phyloP scores from a whole-genome alignment of 768 basidiomycete genomes.

The Pleurotus cornucopiae region DNA sequence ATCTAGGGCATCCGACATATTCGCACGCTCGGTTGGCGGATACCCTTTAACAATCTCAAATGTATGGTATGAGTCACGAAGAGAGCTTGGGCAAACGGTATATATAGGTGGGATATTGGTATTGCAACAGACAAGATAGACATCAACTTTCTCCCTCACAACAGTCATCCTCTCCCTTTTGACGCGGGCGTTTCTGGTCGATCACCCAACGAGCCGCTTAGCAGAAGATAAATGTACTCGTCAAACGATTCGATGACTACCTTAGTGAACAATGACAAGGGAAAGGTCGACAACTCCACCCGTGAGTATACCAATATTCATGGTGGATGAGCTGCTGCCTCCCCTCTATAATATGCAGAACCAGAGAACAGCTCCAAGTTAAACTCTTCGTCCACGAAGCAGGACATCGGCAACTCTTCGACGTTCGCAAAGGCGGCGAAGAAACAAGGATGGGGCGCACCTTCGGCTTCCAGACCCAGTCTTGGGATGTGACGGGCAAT shows the following conservation, averaged over 20 bases:
- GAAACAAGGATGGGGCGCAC: constrained; percentile 20
- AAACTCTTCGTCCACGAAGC: background rate
- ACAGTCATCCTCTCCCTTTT: too few species aligned
- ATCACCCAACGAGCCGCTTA: background rate
- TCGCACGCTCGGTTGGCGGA: too few species aligned
- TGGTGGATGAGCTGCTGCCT: background rate
- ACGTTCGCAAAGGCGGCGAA: constrained; percentile 15
- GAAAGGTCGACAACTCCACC: background rate
- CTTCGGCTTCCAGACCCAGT: constrained; percentile 18
- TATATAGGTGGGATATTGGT: too few species aligned
- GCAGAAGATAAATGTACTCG: constrained; percentile 1
- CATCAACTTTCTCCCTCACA: too few species aligned
- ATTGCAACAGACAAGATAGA: too few species aligned
- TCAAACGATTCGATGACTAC: background rate
- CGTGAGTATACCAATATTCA: background rate
- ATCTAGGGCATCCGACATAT: too few species aligned
- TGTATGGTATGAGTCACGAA: too few species aligned
- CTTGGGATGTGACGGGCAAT: constrained; percentile 10
- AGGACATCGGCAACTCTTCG: constrained; percentile 7
- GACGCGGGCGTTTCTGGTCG: too few species aligned
- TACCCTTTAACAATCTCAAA: too few species aligned
- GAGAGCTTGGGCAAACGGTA: too few species aligned
- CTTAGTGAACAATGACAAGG: background rate
- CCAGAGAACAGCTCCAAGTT: background rate
- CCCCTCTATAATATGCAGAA: too few species aligned